Evolutionary conservation across 2,329 filamentous ascomycete species (phyloP), one percentile per base, ranked within the genome.

Genomic region (Fusarium udum): DNA sequence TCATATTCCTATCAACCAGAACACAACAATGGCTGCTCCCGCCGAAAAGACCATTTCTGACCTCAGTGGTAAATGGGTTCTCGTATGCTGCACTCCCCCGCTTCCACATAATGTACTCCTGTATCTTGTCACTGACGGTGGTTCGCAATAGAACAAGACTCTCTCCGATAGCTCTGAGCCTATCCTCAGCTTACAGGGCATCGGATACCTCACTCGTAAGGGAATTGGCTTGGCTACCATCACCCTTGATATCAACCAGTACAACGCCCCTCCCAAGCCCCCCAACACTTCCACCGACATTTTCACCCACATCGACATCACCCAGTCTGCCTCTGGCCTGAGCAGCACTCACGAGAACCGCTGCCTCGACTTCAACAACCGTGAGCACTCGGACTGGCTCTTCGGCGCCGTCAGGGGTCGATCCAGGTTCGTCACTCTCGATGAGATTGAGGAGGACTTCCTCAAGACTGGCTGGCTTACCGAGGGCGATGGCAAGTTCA

Each of bases 311-410:
- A 88, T 96, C 82, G 88, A 93, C 82, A 91, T 95, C 79, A 88
- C 90, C 65, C 94, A 97, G 84, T 85, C 88, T 52, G 93, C 92
- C 14, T 93, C 91, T 67, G 92, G 91, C 62, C 85, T 97, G 72
- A 89, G 89, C 78, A 91, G 90, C 77, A 95, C 85, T 56, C 79
- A 84, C 46, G 89, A 90, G 85, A 80, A 82, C 72, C 88, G 89
- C 66, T 87, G 84, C 79, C 77, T 88, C 59, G 88, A 90, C 83
- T 78, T 82, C 80, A 76, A 75, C 61, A 81, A 75, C 75, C 91
- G 92, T 75, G 87, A 89, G 71, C 93, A 95, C 85, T 84, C 84
- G 31, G 94, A 97, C 85, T 91, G 91, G 86, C 88, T 97, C 74
- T 97, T 97, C 80, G 95, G 95, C 66, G 84, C 83, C 62, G 87